phyloP scores from a whole-genome alignment of 805 yeast genomes.

The Diddensiella caesifluorescens region DNA sequence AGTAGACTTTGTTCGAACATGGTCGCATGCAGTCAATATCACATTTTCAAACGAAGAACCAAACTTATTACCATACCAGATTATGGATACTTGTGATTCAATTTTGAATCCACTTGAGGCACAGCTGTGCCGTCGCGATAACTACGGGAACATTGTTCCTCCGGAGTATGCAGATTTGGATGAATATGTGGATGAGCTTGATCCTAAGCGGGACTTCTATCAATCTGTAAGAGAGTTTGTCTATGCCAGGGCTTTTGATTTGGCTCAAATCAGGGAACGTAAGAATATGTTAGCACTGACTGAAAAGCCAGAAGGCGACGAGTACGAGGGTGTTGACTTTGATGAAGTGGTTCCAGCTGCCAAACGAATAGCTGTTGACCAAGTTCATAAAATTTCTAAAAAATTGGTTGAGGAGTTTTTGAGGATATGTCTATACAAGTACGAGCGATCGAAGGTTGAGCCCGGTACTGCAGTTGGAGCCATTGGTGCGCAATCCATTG shows the following conservation, averaged over 20 bases:
- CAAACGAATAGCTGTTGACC: conserved; percentile 28
- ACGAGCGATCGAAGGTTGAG: conserved; percentile 85
- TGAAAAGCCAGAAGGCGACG: conserved; percentile 40
- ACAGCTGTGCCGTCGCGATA: conserved; percentile 61
- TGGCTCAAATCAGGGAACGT: conserved; percentile 53
- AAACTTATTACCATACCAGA: conserved; percentile 67
- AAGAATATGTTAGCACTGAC: conserved; percentile 46
- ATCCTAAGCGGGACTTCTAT: conserved; percentile 84
- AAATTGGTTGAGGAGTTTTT: conserved; percentile 60
- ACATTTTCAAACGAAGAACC: conserved; percentile 49
- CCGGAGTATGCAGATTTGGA: conserved; percentile 41
- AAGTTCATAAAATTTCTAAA: conserved; percentile 53
- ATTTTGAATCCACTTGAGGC: conserved; percentile 58
- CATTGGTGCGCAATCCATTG: conserved; percentile 97
- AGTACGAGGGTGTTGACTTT: conserved; percentile 31
- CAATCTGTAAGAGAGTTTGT: conserved; percentile 66
- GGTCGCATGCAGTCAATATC: conserved; percentile 85
- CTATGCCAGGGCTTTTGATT: conserved; percentile 45
- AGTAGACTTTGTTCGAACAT: conserved; percentile 85
- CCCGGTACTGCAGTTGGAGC: conserved; percentile 99
- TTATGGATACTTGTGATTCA: conserved; percentile 48
- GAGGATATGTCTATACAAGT: conserved; percentile 71
- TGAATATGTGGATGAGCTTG: conserved; percentile 73
- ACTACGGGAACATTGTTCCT: conserved; percentile 52
- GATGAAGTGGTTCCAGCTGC: conserved; percentile 27